Conservation (phyloP, 2,329 filamentous ascomycete genomes). For the Tolypocladium paradoxum region DNA sequence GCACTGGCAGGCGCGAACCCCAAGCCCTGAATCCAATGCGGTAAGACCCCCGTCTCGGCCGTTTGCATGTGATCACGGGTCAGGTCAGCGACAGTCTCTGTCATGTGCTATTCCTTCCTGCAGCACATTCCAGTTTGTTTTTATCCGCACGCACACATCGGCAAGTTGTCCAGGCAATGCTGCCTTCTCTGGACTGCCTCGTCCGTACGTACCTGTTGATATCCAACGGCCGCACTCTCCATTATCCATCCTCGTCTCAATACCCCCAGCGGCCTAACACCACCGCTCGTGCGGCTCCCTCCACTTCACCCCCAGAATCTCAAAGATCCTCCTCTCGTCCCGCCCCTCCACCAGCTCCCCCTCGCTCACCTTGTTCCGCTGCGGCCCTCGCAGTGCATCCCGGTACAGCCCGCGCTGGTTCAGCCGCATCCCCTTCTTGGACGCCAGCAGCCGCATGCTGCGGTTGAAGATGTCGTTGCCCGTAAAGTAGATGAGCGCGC, state of each 20-base stretch:
- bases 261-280: constrained; percentile 39
- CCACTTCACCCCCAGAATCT: constrained; percentile 74
- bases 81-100: neutral
- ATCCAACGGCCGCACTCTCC: neutral
- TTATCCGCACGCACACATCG: too few species aligned
- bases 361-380: constrained; percentile 50
- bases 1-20: neutral
- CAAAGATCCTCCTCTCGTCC: constrained; percentile 72
- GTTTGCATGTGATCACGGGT: constrained; percentile 1
- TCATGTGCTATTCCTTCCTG: neutral
- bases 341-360: constrained; percentile 63
- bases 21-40: neutral
- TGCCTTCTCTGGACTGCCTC: too few species aligned
- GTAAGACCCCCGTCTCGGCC: neutral
- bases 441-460: constrained; percentile 69
- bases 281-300: constrained; percentile 65
- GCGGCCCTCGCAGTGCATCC: constrained; percentile 51
- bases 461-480: constrained; percentile 93
- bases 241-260: neutral
- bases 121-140: neutral
- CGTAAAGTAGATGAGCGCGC: constrained; percentile 87
- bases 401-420: constrained; percentile 75
- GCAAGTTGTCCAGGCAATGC: too few species aligned
- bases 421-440: constrained; percentile 70
- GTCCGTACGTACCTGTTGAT: too few species aligned